Base-by-base conservation (phyloP, 2,329 filamentous ascomycete species). In the Sporothrix humicola region DNA sequence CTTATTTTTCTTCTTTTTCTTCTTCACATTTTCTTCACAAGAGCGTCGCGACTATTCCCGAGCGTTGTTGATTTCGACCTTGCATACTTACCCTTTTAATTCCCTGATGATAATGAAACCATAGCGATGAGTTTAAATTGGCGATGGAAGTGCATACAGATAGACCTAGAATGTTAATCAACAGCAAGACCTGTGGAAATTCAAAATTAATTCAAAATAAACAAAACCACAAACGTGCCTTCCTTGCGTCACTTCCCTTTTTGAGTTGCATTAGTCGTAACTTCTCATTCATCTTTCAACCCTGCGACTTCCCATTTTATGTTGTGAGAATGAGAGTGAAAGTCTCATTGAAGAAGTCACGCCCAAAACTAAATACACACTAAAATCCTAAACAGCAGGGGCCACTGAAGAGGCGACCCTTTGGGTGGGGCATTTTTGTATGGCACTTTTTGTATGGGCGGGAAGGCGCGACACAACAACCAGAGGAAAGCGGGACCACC, bases 401-500 rank as follows among this genome's bases (percentile, higher is more conserved):
- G 31, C 63, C 26, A 65, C n/a, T 23, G 42, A n/a, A 50, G 23
- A 46, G 42, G 61, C 42, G 42, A 26, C 61, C 59, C 46, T 52
- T 37, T 50, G 44, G 42, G 68, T 50, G 58, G 58, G 58, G 58
- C 54, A 10, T 23, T 71, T 71, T 37, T 37, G 31, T 37, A 37
- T 37, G 31, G 31, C 31, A 31, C 31, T 31, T 2, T 31, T 42
- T 12, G n/a, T 68, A 26, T 26, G n/a, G 72, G 48, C 52, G 61
- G 37, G 69, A 56, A 69, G 54, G 52, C 68, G 69, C 56, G 48
- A 65, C 58, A 50, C 61, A 52, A 69, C 65, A 69, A 54, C 48
- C 9, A 69, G 23, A 66, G n/a, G 59, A 66, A 12, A 66, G 59
- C 69, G 61, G 50, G 73, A 54, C 65, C 71, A 74, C 71, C 69